Base-by-base conservation (phyloP, 768 basidiomycete species). In the Lepiota venenata region DNA sequence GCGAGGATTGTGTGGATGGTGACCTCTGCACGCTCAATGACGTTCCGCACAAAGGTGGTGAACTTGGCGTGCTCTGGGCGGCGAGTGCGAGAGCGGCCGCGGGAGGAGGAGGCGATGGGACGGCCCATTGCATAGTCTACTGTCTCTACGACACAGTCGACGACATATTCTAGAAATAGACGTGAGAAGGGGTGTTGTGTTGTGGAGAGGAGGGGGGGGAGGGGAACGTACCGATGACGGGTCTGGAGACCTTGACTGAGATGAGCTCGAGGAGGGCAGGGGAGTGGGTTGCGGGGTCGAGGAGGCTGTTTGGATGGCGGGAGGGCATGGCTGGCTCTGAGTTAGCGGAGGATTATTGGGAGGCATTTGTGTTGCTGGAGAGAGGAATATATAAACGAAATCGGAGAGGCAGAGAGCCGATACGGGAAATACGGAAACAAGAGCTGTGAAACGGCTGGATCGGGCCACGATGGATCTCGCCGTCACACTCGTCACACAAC, bases 81-180 rank as follows among this genome's bases (percentile, higher is more conserved):
- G 48, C 80, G 75, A 16, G 75, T 63, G 37, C 69, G 49, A 2
- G 73, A 55, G 54, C 82, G 81, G 18, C 83, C 81, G 10, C 80
- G 74, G 1, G 70, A 65, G 0, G 80, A 78, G 15, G 82, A 76
- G 2, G 76, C 59, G 16, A 83, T 78, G 15, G 85, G 75, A 25
- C 84, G 79, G n/a, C 84, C 82, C 69, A 90, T 80, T 12, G 88
- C 87, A 63, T 78, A 88, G 69, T 88, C 85, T 50, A 90, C 88
- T 0, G 87, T 84, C 56, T 90, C 87, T 5, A 78, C 71, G 7
- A 89, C 84, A 20, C 69, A 75, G 66, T 90, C 86, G 12, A 87
- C 79, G 52, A 86, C 71, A 69, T 87, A 84, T 53, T 90, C 88
- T 91, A 58, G n/a, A 45, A 42, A 40, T 41, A 42, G 45, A 39